phyloP scores from a whole-genome alignment of 805 yeast genomes.

The Lipomyces japonicus region DNA sequence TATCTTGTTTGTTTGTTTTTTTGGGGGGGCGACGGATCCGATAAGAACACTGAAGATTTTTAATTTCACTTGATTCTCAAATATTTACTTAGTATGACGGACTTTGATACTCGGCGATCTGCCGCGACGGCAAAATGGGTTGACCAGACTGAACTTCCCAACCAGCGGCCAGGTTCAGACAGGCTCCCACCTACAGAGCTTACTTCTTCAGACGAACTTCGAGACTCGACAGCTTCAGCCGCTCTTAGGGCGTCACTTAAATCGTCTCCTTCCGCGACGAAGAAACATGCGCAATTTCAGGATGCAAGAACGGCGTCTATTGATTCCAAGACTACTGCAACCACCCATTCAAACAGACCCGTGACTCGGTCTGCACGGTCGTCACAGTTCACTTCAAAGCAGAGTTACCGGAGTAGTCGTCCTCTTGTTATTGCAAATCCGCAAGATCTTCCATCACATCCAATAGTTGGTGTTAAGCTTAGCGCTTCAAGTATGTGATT shows the following conservation, averaged over 20 bases:
- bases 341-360: slow-evolving; percentile 4
- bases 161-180: neutral
- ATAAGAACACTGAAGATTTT: no score
- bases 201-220: slow-evolving; percentile 1
- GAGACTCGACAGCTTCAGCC: slow-evolving; percentile 4
- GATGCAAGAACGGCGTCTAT: slow-evolving; percentile 3
- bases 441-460: slow-evolving; percentile 19
- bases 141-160: neutral
- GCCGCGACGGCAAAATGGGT: slow-evolving; percentile 3
- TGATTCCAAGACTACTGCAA: slow-evolving; percentile 1
- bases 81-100: no score
- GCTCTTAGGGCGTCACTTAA: neutral
- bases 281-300: neutral
- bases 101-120: neutral
- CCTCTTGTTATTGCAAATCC: slow-evolving; percentile 18
- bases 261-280: slow-evolving; percentile 1
- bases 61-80: no score
- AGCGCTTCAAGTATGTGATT: slow-evolving; percentile 13
- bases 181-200: slow-evolving; percentile 2
- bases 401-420: neutral
- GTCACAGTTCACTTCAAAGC: neutral
- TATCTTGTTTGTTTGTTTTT: no score
- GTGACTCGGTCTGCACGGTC: slow-evolving; percentile 1
- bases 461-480: slow-evolving; percentile 18
- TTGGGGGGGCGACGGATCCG: no score